Evolutionary conservation across 129 eudicot genomes (phyloP).

Genomic region (Flaveria brownii): DNA sequence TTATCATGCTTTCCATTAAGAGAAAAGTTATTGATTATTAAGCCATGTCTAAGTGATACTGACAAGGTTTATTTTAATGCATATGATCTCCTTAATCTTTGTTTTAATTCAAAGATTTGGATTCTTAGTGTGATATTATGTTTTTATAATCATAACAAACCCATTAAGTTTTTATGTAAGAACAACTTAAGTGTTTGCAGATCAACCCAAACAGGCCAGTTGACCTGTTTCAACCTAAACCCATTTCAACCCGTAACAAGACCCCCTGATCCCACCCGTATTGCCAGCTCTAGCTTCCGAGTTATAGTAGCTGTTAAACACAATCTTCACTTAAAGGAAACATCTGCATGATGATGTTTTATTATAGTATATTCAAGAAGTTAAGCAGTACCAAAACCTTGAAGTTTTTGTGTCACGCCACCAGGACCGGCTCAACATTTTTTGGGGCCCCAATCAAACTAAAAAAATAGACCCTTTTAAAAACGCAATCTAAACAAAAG

Average conservation of each 20-base stretch:
- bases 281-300: not conserved
- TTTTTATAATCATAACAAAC: not conserved
- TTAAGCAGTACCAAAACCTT: not conserved
- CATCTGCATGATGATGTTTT: not conserved
- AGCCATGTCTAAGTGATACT: not conserved
- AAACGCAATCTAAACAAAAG: no score
- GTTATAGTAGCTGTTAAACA: not conserved
- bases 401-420: not conserved
- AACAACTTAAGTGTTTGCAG: not conserved
- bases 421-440: no score
- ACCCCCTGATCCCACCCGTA: not conserved
- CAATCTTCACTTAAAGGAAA: constrained; percentile 3
- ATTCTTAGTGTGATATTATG: not conserved
- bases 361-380: not conserved
- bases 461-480: no score
- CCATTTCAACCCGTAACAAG: not conserved
- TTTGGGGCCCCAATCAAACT: no score
- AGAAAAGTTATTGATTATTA: not conserved
- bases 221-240: not conserved
- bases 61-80: not conserved
- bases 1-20: constrained; percentile 9
- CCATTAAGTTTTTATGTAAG: not conserved
- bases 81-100: not conserved
- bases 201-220: not conserved
- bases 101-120: not conserved